Evolutionary conservation across 1,284 basidiomycete genomes (phyloP).

Genomic region (Puccinia novopanici): DNA sequence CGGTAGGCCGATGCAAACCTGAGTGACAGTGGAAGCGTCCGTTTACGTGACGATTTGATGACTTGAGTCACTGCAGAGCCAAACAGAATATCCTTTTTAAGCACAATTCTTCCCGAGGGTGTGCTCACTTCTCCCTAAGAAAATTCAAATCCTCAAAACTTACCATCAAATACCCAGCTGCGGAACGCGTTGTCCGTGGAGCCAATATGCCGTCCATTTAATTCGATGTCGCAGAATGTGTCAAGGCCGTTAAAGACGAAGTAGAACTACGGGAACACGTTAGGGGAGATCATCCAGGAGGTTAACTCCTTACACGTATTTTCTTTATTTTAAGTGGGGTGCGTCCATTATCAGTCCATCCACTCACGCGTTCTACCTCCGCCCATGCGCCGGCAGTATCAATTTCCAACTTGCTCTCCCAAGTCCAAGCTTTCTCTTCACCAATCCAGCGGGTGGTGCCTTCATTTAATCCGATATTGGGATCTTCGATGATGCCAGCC

Average conservation of each 20-base stretch:
- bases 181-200: slow-evolving; percentile 41
- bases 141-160: background rate
- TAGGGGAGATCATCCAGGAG: background rate
- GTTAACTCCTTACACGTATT: too few relatives aligned
- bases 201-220: slow-evolving; percentile 8
- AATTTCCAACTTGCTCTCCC: slow-evolving; percentile 23
- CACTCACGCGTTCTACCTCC: slow-evolving; percentile 34
- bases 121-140: too few relatives aligned
- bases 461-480: slow-evolving; percentile 52
- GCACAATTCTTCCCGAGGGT: too few relatives aligned
- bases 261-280: slow-evolving; percentile 27
- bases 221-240: slow-evolving; percentile 38
- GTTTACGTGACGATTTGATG: background rate
- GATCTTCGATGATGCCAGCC: slow-evolving; percentile 55
- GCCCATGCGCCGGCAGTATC: slow-evolving; percentile 1
- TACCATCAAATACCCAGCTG: slow-evolving; percentile 50
- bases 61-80: slow-evolving; percentile 22
- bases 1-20: slow-evolving; percentile 27
- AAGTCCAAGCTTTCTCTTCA: slow-evolving; percentile 47
- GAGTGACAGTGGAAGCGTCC: slow-evolving; percentile 17
- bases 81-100: background rate
- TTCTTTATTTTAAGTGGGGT: background rate
- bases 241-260: slow-evolving; percentile 42
- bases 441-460: slow-evolving; percentile 50
- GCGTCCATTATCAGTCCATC: background rate